Conservation (phyloP, 2,329 filamentous ascomycete genomes). For the Colletotrichum australisinense region DNA sequence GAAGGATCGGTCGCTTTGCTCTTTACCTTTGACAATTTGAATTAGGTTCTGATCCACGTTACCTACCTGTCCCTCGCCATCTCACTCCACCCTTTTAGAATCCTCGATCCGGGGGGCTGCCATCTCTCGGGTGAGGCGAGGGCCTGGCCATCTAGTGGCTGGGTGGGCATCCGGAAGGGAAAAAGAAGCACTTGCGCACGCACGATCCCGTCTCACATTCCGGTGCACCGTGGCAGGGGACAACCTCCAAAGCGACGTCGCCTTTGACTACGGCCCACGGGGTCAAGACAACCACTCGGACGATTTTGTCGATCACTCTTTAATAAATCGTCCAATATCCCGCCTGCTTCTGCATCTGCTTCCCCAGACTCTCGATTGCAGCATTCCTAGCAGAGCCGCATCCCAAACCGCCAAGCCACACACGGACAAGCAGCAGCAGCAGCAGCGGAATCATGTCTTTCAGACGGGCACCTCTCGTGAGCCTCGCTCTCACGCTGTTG, state of each 20-base stretch:
- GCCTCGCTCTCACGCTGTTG: conserved; percentile 19
- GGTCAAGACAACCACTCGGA: not conserved
- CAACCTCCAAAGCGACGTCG: conserved; percentile 3
- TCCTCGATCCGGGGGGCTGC: not conserved
- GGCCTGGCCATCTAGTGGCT: conserved; percentile 17
- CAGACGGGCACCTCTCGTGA: conserved; percentile 39
- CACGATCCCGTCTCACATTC: conserved; percentile 32
- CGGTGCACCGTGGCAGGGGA: conserved; percentile 19
- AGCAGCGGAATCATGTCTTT: conserved; percentile 9
- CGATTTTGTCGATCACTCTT: not conserved
- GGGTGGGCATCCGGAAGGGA: conserved; percentile 6
- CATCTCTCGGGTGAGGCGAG: conserved; percentile 9
- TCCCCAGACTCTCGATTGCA: not conserved
- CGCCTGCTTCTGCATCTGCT: not conserved
- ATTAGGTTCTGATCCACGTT: not conserved
- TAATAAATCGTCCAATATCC: conserved; percentile 11
- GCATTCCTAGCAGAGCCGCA: conserved; percentile 1
- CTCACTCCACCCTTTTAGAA: not conserved
- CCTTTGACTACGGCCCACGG: not conserved
- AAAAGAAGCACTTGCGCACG: conserved; percentile 2
- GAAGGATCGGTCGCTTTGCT: not conserved
- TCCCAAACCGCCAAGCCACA: not conserved
- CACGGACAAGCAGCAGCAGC: not conserved
- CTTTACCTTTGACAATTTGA: not conserved
- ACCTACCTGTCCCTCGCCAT: not conserved